Evolutionary conservation across 176 grass and related monocot genomes (phyloP), one percentile per base, ranked within the genome.

Genomic region (Eleusine coracana): DNA sequence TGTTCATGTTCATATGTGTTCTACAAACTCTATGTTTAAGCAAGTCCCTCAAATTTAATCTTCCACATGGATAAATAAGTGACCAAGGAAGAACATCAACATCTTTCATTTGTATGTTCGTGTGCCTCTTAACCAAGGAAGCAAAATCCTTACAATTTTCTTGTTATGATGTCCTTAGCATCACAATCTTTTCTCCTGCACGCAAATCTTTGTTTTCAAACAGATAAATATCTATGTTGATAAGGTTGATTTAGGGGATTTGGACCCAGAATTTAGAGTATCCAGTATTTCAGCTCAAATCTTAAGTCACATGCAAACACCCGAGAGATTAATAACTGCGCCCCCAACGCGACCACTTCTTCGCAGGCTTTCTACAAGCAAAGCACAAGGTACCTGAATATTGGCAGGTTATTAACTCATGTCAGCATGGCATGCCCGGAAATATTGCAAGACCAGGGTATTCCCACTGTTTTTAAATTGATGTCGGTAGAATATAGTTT

Each of bases 261-360:
- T 63, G 60, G 3, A 63, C 25, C 10, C 60, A 29, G 12, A 63
- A 28, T 27, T 62, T 62, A 28, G 11, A 62, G n/a, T 28, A 62
- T 60, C 2, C 31, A 34, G 31, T 34, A 34, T 34, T 34, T 60
- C 56, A 25, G 21, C 56, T 60, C 20, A 60, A 60, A 60, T 61
- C 2, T 61, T 2, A 25, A 61, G 21, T 34, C 31, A 34, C 31
- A 34, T 34, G 31, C 31, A 34, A 34, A 34, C 31, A 34, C 31
- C 31, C 31, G 31, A 34, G 31, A 40, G 10, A 83, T 90, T 77
- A 98, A 64, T 98, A 95, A 81, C 96, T 98, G 75, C 87, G 88
- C 10, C 90, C 92, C 96, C 96, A 98, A 73, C 90, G 93, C 2
- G 91, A 90, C 91, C 96, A 98, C 52, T 93, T 95, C 89, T 90